Evolutionary conservation across 1,284 basidiomycete genomes (phyloP).

Genomic region (Sanghuangporus weigelae): DNA sequence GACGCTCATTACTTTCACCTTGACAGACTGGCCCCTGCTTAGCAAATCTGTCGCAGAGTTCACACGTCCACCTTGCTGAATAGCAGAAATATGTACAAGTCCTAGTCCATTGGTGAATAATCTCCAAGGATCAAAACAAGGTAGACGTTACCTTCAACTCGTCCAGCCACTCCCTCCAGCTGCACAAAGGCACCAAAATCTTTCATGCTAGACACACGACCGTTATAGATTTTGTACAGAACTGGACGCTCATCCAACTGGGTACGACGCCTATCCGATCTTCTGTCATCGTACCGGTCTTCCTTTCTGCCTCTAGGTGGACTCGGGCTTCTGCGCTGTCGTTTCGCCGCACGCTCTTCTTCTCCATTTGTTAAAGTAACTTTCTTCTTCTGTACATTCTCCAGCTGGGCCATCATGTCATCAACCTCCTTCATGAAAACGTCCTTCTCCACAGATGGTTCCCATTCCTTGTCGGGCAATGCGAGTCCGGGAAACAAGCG

Average conservation of each 20-base stretch:
- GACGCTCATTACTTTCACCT: constrained; percentile 94
- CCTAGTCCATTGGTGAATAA: constrained; percentile 42
- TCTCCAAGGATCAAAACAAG: neutral
- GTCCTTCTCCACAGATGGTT: constrained; percentile 51
- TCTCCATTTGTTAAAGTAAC: constrained; percentile 40
- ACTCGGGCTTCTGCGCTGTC: constrained; percentile 49
- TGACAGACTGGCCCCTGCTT: constrained; percentile 79
- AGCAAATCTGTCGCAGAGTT: constrained; percentile 87
- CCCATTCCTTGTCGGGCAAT: constrained; percentile 72
- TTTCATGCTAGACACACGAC: constrained; percentile 80
- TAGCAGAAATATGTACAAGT: constrained; percentile 94
- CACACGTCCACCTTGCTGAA: constrained; percentile 77
- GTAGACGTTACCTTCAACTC: constrained; percentile 73
- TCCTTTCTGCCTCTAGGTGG: constrained; percentile 42
- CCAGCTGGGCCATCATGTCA: constrained; percentile 78
- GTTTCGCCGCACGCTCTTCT: constrained; percentile 50
- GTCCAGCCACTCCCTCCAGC: constrained; percentile 81
- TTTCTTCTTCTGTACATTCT: constrained; percentile 60
- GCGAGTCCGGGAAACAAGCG: constrained; percentile 90
- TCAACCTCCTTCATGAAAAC: constrained; percentile 77
- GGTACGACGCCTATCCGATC: constrained; percentile 38
- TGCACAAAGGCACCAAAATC: constrained; percentile 96
- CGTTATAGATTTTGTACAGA: constrained; percentile 93
- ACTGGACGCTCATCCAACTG: constrained; percentile 78
- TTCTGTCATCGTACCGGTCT: constrained; percentile 33